These are phyloP conservation scores for Phytophthora lateralis DNA, from an alignment of 352 stramenopile species.

Conservation along the genomic window DNA sequence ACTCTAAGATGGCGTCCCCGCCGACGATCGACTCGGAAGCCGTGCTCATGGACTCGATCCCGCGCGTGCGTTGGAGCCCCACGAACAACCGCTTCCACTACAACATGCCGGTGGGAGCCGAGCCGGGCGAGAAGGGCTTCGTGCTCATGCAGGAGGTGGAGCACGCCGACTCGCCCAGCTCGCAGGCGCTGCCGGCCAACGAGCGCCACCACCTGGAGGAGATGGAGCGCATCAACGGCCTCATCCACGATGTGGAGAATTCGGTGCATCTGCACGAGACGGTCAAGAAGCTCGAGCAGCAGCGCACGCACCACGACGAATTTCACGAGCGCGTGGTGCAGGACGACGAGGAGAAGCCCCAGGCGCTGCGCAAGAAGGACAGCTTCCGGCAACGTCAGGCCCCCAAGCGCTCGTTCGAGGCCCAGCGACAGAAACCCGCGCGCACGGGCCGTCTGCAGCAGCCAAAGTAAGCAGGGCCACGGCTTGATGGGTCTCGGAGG, in stretches of 20 bases:
- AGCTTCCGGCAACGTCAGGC: conserved; percentile 43
- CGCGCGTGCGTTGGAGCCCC: conserved; percentile 71
- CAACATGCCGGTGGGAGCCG: conserved; percentile 63
- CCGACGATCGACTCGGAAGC: conserved; percentile 38
- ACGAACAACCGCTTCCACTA: conserved; percentile 83
- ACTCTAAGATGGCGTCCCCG: conserved; percentile 45
- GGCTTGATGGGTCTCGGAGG: neutral
- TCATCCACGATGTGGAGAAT: conserved; percentile 79
- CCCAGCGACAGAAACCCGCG: conserved; percentile 10
- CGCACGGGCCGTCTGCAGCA: conserved; percentile 16
- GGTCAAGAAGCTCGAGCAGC: conserved; percentile 63
- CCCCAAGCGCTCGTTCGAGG: conserved; percentile 37
- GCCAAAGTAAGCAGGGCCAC: neutral
- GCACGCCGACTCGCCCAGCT: conserved; percentile 51
- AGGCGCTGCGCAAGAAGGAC: conserved; percentile 54
- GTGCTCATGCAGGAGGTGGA: conserved; percentile 77
- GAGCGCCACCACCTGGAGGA: conserved; percentile 73
- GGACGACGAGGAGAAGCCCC: conserved; percentile 59
- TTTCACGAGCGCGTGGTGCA: conserved; percentile 59
- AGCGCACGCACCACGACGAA: conserved; percentile 65
- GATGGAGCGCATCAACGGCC: conserved; percentile 76
- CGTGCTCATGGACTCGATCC: conserved; percentile 59
- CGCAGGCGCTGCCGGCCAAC: conserved; percentile 46
- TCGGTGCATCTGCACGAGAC: conserved; percentile 64
- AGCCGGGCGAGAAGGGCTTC: conserved; percentile 67